These are phyloP conservation scores for Xerocomus brunneocitrinus DNA, from an alignment of 768 basidiomycete species.

Conservation along the genomic window DNA sequence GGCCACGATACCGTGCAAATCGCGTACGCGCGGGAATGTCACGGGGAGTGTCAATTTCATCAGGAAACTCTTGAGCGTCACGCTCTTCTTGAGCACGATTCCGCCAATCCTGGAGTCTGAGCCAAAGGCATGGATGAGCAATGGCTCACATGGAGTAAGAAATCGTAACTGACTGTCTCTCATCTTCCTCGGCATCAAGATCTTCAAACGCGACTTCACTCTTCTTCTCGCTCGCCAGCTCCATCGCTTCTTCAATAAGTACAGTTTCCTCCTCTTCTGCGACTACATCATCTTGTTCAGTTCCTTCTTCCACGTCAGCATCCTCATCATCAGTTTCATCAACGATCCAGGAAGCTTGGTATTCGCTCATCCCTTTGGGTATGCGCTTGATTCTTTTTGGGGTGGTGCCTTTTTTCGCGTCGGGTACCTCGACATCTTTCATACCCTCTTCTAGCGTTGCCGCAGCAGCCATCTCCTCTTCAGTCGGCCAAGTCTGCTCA, in stretches of 20 bases:
- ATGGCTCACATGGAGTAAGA: neutral
- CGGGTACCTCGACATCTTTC: constrained; percentile 41
- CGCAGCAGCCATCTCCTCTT: constrained; percentile 79
- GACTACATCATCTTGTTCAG: constrained; percentile 33
- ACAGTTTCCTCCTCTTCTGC: constrained; percentile 61
- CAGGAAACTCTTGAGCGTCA: constrained; percentile 85
- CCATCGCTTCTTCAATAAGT: constrained; percentile 50
- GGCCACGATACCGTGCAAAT: constrained; percentile 88
- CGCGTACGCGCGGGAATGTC: constrained; percentile 74
- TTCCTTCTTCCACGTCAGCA: constrained; percentile 40
- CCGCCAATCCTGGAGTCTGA: constrained; percentile 66
- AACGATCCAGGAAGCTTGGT: constrained; percentile 95
- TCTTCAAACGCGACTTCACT: constrained; percentile 64
- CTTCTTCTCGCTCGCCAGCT: constrained; percentile 51
- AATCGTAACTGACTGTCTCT: constrained; percentile 61
- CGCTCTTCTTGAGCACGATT: constrained; percentile 70
- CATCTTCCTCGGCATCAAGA: constrained; percentile 80
- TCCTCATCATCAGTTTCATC: constrained; percentile 73
- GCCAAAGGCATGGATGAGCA: constrained; percentile 2
- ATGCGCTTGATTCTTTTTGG: constrained; percentile 76
- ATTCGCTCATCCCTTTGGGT: constrained; percentile 94
- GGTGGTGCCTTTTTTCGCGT: constrained; percentile 67
- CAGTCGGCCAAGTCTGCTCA: constrained; percentile 98
- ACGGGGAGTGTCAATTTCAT: constrained; percentile 92
- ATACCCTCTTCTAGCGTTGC: constrained; percentile 15